Conservation (phyloP, 306 rosid genomes). For the Hippophae rhamnoides region DNA sequence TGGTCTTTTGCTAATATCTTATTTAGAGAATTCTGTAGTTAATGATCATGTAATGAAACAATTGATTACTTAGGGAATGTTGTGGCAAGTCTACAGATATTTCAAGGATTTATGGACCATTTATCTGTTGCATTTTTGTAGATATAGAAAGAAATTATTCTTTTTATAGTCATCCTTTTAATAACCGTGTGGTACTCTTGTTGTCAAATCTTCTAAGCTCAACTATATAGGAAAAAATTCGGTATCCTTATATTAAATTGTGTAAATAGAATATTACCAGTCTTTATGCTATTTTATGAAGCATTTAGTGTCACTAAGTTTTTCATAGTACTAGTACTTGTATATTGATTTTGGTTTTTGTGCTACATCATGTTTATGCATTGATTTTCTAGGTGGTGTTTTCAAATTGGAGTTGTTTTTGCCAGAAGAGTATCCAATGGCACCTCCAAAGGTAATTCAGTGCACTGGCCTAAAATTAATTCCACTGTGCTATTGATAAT, state of each 20-base stretch:
- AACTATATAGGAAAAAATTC: background rate
- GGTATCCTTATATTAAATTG: background rate
- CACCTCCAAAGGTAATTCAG: constrained; percentile 28
- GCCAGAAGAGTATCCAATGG: constrained; percentile 39
- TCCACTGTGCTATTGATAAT: background rate
- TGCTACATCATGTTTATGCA: background rate
- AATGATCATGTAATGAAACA: too few species aligned
- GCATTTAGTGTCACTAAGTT: background rate
- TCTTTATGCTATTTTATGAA: background rate
- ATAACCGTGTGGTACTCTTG: background rate
- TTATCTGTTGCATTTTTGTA: background rate
- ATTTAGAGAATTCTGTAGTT: too few species aligned
- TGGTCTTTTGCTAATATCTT: too few species aligned
- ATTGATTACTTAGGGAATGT: background rate
- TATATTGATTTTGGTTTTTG: background rate
- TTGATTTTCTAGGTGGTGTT: constrained; percentile 24
- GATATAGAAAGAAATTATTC: background rate
- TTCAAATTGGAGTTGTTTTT: constrained; percentile 33
- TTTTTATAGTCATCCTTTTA: background rate
- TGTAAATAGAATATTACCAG: background rate
- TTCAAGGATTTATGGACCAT: background rate
- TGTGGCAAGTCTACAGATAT: background rate
- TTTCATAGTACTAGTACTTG: background rate
- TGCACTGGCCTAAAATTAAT: background rate
- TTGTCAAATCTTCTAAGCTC: background rate